Evolutionary conservation across 1,284 basidiomycete species (phyloP).

Genomic region (Rhodofomes roseus): DNA sequence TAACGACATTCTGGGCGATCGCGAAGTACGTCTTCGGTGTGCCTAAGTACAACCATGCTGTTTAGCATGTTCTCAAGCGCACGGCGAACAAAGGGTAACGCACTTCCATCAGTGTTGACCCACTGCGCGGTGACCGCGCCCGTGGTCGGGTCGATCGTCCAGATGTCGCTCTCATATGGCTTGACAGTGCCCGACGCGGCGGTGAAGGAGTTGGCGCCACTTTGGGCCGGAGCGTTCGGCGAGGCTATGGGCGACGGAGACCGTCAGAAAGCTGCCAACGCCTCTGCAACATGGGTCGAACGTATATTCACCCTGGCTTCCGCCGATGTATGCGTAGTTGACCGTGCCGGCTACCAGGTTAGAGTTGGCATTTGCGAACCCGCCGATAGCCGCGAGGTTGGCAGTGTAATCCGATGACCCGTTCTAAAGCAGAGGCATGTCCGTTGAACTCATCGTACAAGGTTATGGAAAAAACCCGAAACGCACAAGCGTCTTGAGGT

Average conservation of each 20-base stretch:
- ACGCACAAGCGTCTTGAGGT: neutral
- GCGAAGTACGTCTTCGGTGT: neutral
- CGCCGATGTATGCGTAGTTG: neutral
- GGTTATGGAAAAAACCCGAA: neutral
- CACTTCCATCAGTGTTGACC: constrained; percentile 16
- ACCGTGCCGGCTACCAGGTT: neutral
- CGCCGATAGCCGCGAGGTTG: neutral
- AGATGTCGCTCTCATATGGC: neutral
- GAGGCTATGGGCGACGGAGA: neutral
- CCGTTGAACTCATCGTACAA: neutral
- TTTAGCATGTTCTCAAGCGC: neutral
- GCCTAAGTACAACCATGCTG: neutral
- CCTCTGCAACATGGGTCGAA: neutral
- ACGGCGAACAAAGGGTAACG: neutral
- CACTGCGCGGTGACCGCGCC: constrained; percentile 13
- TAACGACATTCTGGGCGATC: neutral
- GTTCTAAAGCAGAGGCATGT: neutral
- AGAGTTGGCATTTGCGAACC: neutral
- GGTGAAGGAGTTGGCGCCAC: neutral
- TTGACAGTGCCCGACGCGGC: neutral
- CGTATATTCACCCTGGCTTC: neutral
- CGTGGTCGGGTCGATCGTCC: constrained; percentile 8
- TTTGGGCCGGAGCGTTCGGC: neutral
- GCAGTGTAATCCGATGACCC: neutral
- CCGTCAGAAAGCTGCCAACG: too few relatives aligned